phyloP scores from a whole-genome alignment of 2,329 filamentous ascomycete genomes.

The Fusarium haematococcum region DNA sequence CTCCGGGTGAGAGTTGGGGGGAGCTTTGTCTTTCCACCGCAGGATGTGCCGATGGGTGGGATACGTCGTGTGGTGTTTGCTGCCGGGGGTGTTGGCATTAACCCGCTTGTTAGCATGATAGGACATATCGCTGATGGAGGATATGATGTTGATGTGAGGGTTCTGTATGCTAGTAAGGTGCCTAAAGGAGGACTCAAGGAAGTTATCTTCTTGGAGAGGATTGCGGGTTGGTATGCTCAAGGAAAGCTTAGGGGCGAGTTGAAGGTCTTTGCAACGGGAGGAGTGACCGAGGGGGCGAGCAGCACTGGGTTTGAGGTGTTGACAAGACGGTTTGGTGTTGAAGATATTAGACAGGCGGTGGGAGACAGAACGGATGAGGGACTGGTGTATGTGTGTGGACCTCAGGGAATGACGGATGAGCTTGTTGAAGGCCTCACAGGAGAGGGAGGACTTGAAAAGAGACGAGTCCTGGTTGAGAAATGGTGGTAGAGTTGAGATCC shows the following conservation, averaged over 20 bases:
- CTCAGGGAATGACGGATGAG: slow-evolving; percentile 76
- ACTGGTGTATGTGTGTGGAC: slow-evolving; percentile 76
- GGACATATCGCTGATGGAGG: slow-evolving; percentile 63
- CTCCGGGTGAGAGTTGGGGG: slow-evolving; percentile 81
- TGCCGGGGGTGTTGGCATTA: slow-evolving; percentile 86
- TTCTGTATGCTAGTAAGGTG: slow-evolving; percentile 72
- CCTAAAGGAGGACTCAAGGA: slow-evolving; percentile 44
- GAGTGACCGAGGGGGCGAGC: not conserved
- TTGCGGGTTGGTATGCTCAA: slow-evolving; percentile 55
- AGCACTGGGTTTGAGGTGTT: slow-evolving; percentile 34
- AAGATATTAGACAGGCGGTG: slow-evolving; percentile 57
- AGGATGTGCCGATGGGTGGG: slow-evolving; percentile 51
- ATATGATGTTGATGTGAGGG: slow-evolving; percentile 57
- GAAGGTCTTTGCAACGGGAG: slow-evolving; percentile 61
- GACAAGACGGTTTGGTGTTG: slow-evolving; percentile 55
- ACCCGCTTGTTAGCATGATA: slow-evolving; percentile 82
- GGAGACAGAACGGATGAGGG: slow-evolving; percentile 46
- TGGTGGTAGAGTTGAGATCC: slow-evolving; percentile 66
- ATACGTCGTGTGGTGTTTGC: slow-evolving; percentile 76
- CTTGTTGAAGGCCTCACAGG: slow-evolving; percentile 63
- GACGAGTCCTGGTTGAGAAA: slow-evolving; percentile 68
- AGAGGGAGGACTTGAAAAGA: slow-evolving; percentile 54
- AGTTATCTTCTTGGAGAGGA: slow-evolving; percentile 65
- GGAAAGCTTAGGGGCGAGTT: slow-evolving; percentile 51
- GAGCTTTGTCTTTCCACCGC: slow-evolving; percentile 82